These are phyloP conservation scores for Hypoxylon sp. DNA, from an alignment of 2,329 filamentous ascomycete species.

Conservation along the genomic window DNA sequence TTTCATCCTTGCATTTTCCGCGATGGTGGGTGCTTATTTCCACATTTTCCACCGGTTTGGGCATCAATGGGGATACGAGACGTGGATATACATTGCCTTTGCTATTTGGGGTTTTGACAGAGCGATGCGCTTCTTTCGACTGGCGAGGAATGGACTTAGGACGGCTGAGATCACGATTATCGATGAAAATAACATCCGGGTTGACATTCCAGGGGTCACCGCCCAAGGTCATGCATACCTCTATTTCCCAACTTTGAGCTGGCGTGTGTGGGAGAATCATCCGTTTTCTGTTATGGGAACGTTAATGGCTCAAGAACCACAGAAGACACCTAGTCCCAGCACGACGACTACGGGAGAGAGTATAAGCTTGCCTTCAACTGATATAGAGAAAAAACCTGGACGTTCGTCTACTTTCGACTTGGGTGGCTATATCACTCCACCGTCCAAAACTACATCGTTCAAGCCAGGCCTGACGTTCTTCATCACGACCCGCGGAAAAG, in stretches of 20 bases:
- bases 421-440: not conserved
- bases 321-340: not conserved
- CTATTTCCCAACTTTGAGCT: slow-evolving; percentile 34
- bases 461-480: slow-evolving; percentile 38
- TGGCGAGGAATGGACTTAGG: slow-evolving; percentile 32
- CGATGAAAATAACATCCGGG: slow-evolving; percentile 44
- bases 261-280: slow-evolving; percentile 49
- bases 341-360: not conserved
- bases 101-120: slow-evolving; percentile 50
- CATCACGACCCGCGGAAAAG: slow-evolving; percentile 22
- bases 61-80: slow-evolving; percentile 49
- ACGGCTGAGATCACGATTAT: slow-evolving; percentile 27
- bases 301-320: not conserved
- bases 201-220: slow-evolving; percentile 42
- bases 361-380: not conserved
- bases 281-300: slow-evolving; percentile 49
- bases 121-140: slow-evolving; percentile 38
- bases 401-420: not conserved
- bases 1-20: slow-evolving; percentile 50
- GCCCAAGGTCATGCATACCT: slow-evolving; percentile 40
- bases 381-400: slow-evolving; percentile 21
- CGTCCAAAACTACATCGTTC: not conserved
- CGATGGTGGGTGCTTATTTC: slow-evolving; percentile 50
- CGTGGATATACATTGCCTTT: slow-evolving; percentile 50
- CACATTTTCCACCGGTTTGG: slow-evolving; percentile 48